Percentiles rank a stretch among this genome's conserved stretches.
phyloP scores from a whole-genome alignment of 495 filamentous ascomycete species.

The Cercophora samala region DNA sequence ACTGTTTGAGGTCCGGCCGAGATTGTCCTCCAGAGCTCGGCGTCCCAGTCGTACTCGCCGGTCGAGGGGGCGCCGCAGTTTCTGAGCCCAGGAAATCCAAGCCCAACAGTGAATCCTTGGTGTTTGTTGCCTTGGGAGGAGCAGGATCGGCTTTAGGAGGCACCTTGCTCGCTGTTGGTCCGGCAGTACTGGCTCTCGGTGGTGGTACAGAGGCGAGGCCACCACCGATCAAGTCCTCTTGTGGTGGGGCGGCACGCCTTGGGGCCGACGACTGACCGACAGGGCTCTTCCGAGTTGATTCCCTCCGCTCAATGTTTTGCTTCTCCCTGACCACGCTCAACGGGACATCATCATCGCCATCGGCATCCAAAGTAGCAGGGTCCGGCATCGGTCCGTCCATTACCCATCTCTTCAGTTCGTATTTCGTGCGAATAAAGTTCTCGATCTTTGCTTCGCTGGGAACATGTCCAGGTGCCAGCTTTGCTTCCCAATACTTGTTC shows the following conservation, averaged over 20 bases:
- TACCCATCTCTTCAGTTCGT: constrained; percentile 95
- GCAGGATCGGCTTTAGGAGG: constrained; percentile 62
- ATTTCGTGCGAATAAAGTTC: constrained; percentile 98
- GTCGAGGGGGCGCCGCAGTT: constrained; percentile 62
- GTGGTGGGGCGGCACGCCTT: constrained; percentile 32
- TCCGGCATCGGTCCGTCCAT: constrained; percentile 96
- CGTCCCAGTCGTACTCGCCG: constrained; percentile 66
- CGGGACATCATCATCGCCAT: constrained; percentile 78
- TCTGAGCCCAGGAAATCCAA: constrained; percentile 86
- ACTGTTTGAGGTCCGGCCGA: constrained; percentile 92
- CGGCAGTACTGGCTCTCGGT: constrained; percentile 54
- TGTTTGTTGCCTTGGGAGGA: constrained; percentile 51
- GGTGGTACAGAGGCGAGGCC: constrained; percentile 37
- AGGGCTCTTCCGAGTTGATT: constrained; percentile 43
- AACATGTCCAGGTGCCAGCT: constrained; percentile 85
- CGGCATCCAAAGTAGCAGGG: constrained; percentile 76
- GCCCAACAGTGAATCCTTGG: constrained; percentile 85
- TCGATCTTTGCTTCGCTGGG: constrained; percentile 98
- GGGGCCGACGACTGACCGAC: constrained; percentile 34
- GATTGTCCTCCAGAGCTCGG: constrained; percentile 60
- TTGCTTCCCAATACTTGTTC: constrained; percentile 99
- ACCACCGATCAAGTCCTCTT: constrained; percentile 50
- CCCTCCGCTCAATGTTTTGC: constrained; percentile 49
- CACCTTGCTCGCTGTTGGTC: constrained; percentile 63
- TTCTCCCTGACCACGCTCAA: constrained; percentile 58